A percentile compares a stretch with the other conserved stretches of the same genome.
These are phyloP conservation scores for Chaetomium tenue DNA, from an alignment of 495 filamentous ascomycete species.

Conservation along the genomic window DNA sequence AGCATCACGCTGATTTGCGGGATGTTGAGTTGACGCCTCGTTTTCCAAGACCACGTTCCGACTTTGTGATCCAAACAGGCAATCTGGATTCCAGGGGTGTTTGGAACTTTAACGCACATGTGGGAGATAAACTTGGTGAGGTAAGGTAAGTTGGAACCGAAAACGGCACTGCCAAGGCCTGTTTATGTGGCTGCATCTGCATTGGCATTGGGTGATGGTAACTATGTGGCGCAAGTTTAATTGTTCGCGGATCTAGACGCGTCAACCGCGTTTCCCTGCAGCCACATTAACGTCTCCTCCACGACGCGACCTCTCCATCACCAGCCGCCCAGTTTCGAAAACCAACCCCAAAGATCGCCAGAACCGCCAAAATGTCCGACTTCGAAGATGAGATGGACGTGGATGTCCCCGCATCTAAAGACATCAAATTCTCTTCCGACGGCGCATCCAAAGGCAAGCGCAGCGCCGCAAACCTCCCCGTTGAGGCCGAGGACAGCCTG, in stretches of 20 bases:
- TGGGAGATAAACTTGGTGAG: too few relatives aligned
- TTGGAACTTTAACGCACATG: too few relatives aligned
- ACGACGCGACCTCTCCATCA: too few relatives aligned
- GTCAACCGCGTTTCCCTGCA: slow-evolving; percentile 11
- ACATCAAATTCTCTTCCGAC: slow-evolving; percentile 60
- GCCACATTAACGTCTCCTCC: not conserved
- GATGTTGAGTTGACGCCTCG: too few relatives aligned
- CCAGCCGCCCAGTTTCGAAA: not conserved
- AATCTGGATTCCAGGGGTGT: too few relatives aligned
- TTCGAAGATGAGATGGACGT: slow-evolving; percentile 86
- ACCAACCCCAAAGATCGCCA: not conserved
- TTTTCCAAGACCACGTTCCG: too few relatives aligned
- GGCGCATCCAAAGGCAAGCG: slow-evolving; percentile 80
- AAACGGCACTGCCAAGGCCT: too few relatives aligned
- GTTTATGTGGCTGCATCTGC: not conserved
- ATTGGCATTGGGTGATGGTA: not conserved
- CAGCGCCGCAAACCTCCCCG: slow-evolving; percentile 85
- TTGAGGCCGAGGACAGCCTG: slow-evolving; percentile 89
- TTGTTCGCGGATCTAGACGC: slow-evolving; percentile 3
- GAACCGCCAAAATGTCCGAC: slow-evolving; percentile 68
- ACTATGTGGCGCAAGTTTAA: slow-evolving; percentile 11
- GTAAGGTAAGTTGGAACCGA: too few relatives aligned
- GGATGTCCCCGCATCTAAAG: slow-evolving; percentile 64
- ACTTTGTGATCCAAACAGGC: too few relatives aligned
- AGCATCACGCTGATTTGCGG: too few relatives aligned